Conservation (phyloP, 768 basidiomycete species). For the Erythrobasidium yunnanense region DNA sequence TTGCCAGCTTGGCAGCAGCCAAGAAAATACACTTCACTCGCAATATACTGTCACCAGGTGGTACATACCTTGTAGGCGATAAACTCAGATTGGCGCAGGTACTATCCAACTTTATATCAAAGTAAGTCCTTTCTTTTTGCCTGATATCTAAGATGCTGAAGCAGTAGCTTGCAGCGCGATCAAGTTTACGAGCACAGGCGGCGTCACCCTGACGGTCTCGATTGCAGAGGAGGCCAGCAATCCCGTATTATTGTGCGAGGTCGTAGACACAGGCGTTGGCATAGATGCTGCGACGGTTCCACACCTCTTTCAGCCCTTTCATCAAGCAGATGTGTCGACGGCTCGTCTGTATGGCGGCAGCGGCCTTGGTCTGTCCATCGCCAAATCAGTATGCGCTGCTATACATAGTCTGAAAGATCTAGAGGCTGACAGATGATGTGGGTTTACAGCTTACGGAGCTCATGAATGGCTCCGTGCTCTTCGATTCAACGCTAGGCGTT, state of each 20-base stretch:
- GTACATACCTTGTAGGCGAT: slow-evolving; percentile 80
- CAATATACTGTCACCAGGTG: slow-evolving; percentile 60
- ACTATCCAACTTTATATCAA: slow-evolving; percentile 64
- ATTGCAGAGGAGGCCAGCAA: slow-evolving; percentile 43
- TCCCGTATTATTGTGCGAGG: slow-evolving; percentile 88
- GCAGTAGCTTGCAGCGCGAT: slow-evolving; percentile 91
- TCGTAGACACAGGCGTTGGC: slow-evolving; percentile 92
- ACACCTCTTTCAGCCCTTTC: slow-evolving; percentile 95
- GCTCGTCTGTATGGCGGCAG: slow-evolving; percentile 84
- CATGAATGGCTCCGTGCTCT: slow-evolving; percentile 30
- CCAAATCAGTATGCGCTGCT: slow-evolving; percentile 21
- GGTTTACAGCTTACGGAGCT: slow-evolving; percentile 29
- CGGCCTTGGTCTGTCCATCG: slow-evolving; percentile 82
- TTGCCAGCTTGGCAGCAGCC: slow-evolving; percentile 87
- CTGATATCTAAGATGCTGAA: no score
- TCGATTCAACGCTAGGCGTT: slow-evolving; percentile 29
- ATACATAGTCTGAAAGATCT: neutral
- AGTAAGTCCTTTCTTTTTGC: slow-evolving; percentile 18
- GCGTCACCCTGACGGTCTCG: slow-evolving; percentile 26
- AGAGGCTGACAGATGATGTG: neutral
- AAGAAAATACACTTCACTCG: slow-evolving; percentile 89
- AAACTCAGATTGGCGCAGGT: slow-evolving; percentile 65
- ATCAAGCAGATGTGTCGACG: slow-evolving; percentile 92
- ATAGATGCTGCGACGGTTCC: slow-evolving; percentile 93
- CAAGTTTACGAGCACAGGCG: slow-evolving; percentile 66